These are phyloP conservation scores for Chalciporus sphaerocephalus DNA, from an alignment of 768 basidiomycete genomes.

Conservation along the genomic window DNA sequence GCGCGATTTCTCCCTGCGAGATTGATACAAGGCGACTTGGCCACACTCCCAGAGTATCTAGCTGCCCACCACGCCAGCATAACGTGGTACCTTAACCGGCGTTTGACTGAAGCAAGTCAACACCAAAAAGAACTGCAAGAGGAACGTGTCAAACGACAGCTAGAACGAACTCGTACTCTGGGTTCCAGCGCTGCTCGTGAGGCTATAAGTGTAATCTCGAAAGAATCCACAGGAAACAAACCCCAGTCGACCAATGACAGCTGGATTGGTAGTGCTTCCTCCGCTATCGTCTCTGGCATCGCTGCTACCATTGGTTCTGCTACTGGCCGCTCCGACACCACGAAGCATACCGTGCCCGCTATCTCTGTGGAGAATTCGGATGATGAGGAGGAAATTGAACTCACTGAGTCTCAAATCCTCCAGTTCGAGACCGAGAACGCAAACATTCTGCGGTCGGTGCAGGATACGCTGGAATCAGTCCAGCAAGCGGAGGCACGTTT, in stretches of 20 bases:
- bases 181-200: constrained; percentile 76
- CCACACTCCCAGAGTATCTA: constrained; percentile 52
- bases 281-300: constrained; percentile 50
- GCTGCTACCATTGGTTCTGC: constrained; percentile 57
- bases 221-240: constrained; percentile 21
- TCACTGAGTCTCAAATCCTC: constrained; percentile 83
- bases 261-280: constrained; percentile 60
- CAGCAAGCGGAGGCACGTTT: constrained; percentile 89
- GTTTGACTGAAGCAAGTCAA: constrained; percentile 75
- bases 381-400: constrained; percentile 74
- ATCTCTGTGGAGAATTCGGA: constrained; percentile 42
- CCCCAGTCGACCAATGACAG: constrained; percentile 35
- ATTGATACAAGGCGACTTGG: constrained; percentile 56
- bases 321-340: constrained; percentile 30
- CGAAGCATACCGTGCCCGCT: constrained; percentile 25
- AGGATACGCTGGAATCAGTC: constrained; percentile 83
- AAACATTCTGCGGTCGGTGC: constrained; percentile 74
- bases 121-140: constrained; percentile 87
- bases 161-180: constrained; percentile 78
- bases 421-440: constrained; percentile 94
- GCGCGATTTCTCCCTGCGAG: constrained; percentile 68
- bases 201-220: constrained; percentile 42
- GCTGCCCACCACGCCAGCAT: constrained; percentile 93
- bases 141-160: constrained; percentile 82
- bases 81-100: constrained; percentile 84